Base-by-base conservation (phyloP, 2,329 filamentous ascomycete species). In the Talaromyces sp. region DNA sequence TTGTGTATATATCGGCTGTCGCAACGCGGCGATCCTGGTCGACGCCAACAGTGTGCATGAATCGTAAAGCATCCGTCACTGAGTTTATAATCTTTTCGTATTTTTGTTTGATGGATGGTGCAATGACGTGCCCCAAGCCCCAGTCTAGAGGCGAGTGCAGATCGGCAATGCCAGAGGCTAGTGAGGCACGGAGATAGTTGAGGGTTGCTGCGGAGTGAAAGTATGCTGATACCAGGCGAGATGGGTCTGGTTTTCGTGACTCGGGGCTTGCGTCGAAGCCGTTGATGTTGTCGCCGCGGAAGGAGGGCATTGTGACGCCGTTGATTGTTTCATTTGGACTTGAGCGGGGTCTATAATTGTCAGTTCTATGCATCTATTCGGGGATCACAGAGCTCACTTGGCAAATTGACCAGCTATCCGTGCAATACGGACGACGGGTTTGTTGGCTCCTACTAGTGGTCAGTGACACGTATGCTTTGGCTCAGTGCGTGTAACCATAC, bases 391-490 rank as follows among this genome's bases (percentile, higher is more conserved):
- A 57, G 56, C 37, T 56, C 69, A 80, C 80, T 99, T 99, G 35
- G 95, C 95, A 74, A 97, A 99, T 83, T 99, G 95, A 3, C 95
- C 95, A 13, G 95, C 95, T 88, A 98, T 97, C 67, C 95, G 88
- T 16, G 92, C 95, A 73, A 99, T 96, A 70, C 95, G 88, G 57
- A 99, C 92, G 3, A 99, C 93, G 6, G 91, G 91, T 73, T 89
- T 89, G 72, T 89, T 88, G 27, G 84, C 83, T 43, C 81, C 79
- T 81, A 22, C 7, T 45, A 19, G 2, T n/a, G 11, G 27, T 67
- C 52, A 67, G 52, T 6, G 13, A n/a, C 35, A 3, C 3, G 9
- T 11, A 43, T 59, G 35, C 43, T 43, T 47, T 24, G 37, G 14
- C 2, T 6, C 19, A 37, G 35, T 8, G 3, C 11, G 3, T 37